Percentiles rank a stretch among this genome's conserved stretches.
These are phyloP conservation scores for Vigna angularis DNA, from an alignment of 306 rosid genomes.

Conservation along the genomic window DNA sequence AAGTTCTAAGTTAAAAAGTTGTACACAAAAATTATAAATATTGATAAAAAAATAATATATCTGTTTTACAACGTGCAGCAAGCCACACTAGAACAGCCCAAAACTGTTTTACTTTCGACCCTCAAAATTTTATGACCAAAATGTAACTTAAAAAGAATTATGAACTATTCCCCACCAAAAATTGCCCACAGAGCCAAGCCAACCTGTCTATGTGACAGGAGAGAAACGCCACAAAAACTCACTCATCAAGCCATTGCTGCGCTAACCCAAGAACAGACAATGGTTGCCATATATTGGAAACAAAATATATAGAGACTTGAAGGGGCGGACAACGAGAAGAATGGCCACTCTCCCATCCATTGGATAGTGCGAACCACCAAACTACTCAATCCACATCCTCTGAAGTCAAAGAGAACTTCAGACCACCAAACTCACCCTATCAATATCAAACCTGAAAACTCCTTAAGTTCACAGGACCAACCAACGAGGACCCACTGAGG, in stretches of 20 bases:
- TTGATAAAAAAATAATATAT: slow-evolving; percentile 45
- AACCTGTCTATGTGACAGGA: slow-evolving; percentile 50
- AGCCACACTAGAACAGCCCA: slow-evolving; percentile 45
- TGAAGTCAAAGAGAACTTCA: slow-evolving; percentile 43
- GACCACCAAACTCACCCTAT: slow-evolving; percentile 48
- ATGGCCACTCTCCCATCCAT: slow-evolving; percentile 25
- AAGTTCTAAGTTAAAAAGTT: neutral
- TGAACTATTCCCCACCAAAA: slow-evolving; percentile 41
- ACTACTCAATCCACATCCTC: slow-evolving; percentile 47
- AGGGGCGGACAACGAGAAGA: neutral
- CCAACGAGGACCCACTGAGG: slow-evolving; percentile 38
- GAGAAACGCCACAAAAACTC: slow-evolving; percentile 36
- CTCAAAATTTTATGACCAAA: slow-evolving; percentile 5
- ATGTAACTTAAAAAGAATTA: neutral
- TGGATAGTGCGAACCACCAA: slow-evolving; percentile 20
- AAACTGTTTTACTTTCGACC: slow-evolving; percentile 7
- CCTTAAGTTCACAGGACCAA: slow-evolving; percentile 50
- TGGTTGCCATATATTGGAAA: slow-evolving; percentile 46
- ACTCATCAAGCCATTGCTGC: slow-evolving; percentile 35
- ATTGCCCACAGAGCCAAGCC: slow-evolving; percentile 21
- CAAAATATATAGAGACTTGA: slow-evolving; percentile 46
- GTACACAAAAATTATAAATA: slow-evolving; percentile 2
- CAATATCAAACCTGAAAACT: slow-evolving; percentile 52
- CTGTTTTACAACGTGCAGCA: slow-evolving; percentile 51
- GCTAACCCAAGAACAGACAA: slow-evolving; percentile 28